A percentile compares a stretch with the other conserved stretches of the same genome.
Evolutionary conservation across 202 grass and related monocot species (phyloP).

Genomic region (Zizania palustris): DNA sequence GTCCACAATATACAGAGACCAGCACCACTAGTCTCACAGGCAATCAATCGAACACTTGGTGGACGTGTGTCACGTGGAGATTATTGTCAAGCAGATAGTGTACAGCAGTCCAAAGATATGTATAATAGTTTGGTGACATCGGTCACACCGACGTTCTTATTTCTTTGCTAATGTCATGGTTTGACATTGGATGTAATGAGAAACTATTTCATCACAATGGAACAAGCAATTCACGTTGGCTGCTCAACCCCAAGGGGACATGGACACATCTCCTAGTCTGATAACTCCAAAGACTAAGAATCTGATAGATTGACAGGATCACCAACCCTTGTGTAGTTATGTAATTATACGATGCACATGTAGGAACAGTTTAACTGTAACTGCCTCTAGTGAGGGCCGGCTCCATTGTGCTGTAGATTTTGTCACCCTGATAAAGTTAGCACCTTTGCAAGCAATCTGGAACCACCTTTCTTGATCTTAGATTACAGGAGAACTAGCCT

Average conservation of each 20-base stretch:
- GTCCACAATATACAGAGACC: not conserved
- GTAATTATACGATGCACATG: slow-evolving; percentile 27
- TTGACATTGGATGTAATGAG: not conserved
- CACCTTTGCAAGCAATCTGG: slow-evolving; percentile 11
- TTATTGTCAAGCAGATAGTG: not conserved
- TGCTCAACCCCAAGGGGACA: slow-evolving; percentile 27
- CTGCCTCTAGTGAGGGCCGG: slow-evolving; percentile 23
- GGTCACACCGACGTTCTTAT: not conserved
- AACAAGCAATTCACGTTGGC: slow-evolving; percentile 26
- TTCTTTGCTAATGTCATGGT: slow-evolving; percentile 5
- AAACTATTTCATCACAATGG: slow-evolving; percentile 5
- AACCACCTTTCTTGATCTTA: slow-evolving; percentile 16
- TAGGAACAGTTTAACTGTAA: slow-evolving; percentile 35
- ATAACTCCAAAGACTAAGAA: slow-evolving; percentile 8
- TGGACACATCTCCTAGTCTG: not conserved
- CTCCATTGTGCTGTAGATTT: slow-evolving; percentile 20
- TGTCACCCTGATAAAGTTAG: slow-evolving; percentile 15
- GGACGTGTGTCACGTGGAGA: too few species aligned
- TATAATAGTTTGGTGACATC: not conserved
- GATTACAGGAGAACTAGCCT: slow-evolving; percentile 2
- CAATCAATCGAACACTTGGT: slow-evolving; percentile 20
- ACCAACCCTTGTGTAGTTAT: slow-evolving; percentile 19
- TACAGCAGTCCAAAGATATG: not conserved
- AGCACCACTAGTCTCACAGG: not conserved
- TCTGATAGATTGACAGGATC: not conserved